Evolutionary conservation across 176 grass and related monocot genomes (phyloP), one percentile per base, ranked within the genome.

Genomic region (Aegilops bicornis): DNA sequence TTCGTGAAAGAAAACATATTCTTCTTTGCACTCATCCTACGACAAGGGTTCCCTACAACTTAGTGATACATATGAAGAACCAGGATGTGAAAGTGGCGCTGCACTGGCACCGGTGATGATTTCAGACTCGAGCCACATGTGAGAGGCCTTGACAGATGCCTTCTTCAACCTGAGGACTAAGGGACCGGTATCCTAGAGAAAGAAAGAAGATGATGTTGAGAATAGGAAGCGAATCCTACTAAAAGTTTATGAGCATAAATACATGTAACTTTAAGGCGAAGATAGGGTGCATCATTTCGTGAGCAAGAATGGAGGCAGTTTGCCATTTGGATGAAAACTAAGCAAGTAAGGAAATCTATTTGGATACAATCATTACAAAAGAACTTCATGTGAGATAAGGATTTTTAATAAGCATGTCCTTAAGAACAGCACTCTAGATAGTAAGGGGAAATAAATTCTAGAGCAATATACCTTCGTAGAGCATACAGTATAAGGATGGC

Each of bases 251-350:
- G 30, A 60, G 9, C 48, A 71, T 73, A 35, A 62, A 50, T 33
- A 75, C 73, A 23, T 77, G 30, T 89, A 97, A 92, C 95, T 83
- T 97, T 94, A 77, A 97, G 90, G 40, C 92, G 86, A 73, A 97
- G 92, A 88, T 93, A 97, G 33, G 95, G 80, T 97, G 95, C 95
- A 97, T 97, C 95, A 94, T 91, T 69, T 97, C 95, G 20, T 97
- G 95, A 71, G 92, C 95, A 37, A 97, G 92, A 85, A 97, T 94
- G 37, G 90, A 92, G 42, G 92, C 95, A 20, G 92, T 92, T 71
- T 81, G 82, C 47, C 94, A 89, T 86, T 92, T 97, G 82, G 11
- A 65, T 64, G 69, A 5, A 33, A 63, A 89, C 52, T 17, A 78
- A 60, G n/a, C 83, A 23, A 77, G 36, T 37, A 74, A 72, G 37